phyloP scores from a whole-genome alignment of 1,139 yeast species.

The Sugiyamaella sp. region DNA sequence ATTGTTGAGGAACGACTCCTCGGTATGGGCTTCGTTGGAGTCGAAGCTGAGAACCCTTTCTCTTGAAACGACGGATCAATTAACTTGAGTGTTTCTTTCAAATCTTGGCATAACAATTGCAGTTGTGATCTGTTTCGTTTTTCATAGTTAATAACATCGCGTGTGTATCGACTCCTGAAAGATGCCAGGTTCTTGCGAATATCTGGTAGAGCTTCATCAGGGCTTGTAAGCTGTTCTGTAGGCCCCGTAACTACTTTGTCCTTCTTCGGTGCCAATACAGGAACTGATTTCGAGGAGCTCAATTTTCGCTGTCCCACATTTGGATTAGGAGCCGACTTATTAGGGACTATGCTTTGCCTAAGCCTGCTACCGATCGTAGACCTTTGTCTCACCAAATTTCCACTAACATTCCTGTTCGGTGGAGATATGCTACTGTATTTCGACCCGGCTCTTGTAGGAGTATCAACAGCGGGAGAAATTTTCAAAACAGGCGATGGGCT shows the following conservation, averaged over 20 bases:
- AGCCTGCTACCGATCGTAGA: constrained; percentile 3
- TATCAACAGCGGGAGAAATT: not conserved
- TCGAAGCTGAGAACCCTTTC: not conserved
- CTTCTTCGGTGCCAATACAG: constrained; percentile 9
- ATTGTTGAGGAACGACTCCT: constrained; percentile 7
- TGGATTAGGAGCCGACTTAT: not conserved
- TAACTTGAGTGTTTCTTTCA: constrained; percentile 29
- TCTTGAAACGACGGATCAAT: constrained; percentile 22
- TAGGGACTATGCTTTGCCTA: constrained; percentile 6
- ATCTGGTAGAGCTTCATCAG: constrained; percentile 22
- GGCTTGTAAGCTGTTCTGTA: not conserved
- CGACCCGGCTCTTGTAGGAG: not conserved
- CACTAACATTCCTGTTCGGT: not conserved
- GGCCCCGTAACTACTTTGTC: not conserved
- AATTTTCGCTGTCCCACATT: constrained; percentile 13
- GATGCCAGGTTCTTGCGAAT: constrained; percentile 25
- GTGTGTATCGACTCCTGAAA: constrained; percentile 27
- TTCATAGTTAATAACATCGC: constrained; percentile 20
- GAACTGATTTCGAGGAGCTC: constrained; percentile 17
- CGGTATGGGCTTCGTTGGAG: constrained; percentile 1
- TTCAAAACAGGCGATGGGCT: not conserved
- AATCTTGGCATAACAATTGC: constrained; percentile 30
- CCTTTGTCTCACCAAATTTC: not conserved
- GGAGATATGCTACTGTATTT: not conserved
- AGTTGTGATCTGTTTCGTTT: constrained; percentile 24